Evolutionary conservation across 192 early-diverging fungal species (phyloP), one percentile per base, ranked within the genome.

Genomic region (Haplosporangium gracile): DNA sequence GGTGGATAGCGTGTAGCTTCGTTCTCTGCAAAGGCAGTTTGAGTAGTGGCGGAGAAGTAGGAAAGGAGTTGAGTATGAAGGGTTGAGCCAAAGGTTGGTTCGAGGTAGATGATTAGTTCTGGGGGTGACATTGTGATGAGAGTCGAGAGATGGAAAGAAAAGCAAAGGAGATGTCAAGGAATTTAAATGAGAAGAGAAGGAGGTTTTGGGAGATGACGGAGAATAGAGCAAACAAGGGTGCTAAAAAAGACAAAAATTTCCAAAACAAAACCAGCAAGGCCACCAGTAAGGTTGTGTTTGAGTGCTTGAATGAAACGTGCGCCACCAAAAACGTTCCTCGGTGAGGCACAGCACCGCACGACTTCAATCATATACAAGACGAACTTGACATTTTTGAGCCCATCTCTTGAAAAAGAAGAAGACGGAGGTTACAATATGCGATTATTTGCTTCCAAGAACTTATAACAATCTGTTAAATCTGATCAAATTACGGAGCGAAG

Each of bases 21-120:
- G 29, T 86, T 86, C 13, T 24, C 39, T 11, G 76, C 68, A 32
- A 77, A 83, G 18, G 76, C 72, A 2, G 47, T 60, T 0, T 1
- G 34, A 15, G n/a, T 65, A n/a, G 51, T 69, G 11, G 70, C 18
- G 1, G 49, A 10, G 51, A 76, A 80, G 39, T 78, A 86, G 18
- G 22, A 1, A 0, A 29, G 39, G 24, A 74, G 34, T 38, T 86
- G 84, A 0, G 45, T 69, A 36, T 63, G 70, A 0, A 86, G 68
- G 0, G 79, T 34, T 1, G 75, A 70, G 20, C 20, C 10, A 0
- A 11, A 11, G 18, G 57, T 47, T 40, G 84, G 84, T 26, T 86
- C 84, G 18, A 86, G 72, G 43, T 81, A 81, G 32, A 86, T 32
- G 63, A 86, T 81, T 10, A 86, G 68, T 32, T 85, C 83, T 40